Evolutionary conservation across 23 red algal genomes (phyloP), one percentile per base, ranked within the genome.

Genomic region (Gracilaria vermiculophylla): DNA sequence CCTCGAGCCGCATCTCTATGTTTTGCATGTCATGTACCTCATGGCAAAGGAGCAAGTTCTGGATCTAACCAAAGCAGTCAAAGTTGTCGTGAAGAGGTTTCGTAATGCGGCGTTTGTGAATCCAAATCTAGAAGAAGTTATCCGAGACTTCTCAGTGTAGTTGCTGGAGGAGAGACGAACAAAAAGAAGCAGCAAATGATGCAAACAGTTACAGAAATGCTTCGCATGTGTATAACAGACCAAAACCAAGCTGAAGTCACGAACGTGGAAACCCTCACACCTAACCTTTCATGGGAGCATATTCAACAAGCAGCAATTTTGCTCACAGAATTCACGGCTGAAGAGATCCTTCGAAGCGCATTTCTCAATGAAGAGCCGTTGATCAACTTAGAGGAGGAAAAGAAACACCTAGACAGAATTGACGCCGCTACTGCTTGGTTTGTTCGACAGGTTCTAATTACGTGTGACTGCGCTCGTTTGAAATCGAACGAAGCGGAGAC

Each of bases 21-120:
- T 35, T 74, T 86, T 21, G 81, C n/a, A 86, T 42, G 64, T 62
- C 13, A 86, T 86, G 81, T 54, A 73, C 25, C 4, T 73, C 66
- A 86, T 86, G 81, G 54, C 61, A 33, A 54, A 86, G 29, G 81
- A 86, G 31, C 41, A 72, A 41, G 81, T 86, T 39, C 20, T 86
- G 61, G 81, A 86, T 13, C 35, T 39, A 43, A 62, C 73, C 31
- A 86, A 86, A 53, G 66, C 81, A 21, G 81, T 86, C 25, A 86
- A 74, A 49, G 61, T 86, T 72, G 66, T 86, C 3, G 17, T 86
- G 41, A 86, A 86, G 49, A 54, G 19, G 31, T 74, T 86, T 44
- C 62, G 62, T 13, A 55, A 5, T 45, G 64, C 67, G 8, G 28
- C 41, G 13, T 25, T 32, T 64, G 66, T 86, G 37, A 54, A 32